A percentile compares a stretch with the other conserved stretches of the same genome.
Evolutionary conservation across 805 yeast species (phyloP).

Genomic region (Danielia oregonensis): DNA sequence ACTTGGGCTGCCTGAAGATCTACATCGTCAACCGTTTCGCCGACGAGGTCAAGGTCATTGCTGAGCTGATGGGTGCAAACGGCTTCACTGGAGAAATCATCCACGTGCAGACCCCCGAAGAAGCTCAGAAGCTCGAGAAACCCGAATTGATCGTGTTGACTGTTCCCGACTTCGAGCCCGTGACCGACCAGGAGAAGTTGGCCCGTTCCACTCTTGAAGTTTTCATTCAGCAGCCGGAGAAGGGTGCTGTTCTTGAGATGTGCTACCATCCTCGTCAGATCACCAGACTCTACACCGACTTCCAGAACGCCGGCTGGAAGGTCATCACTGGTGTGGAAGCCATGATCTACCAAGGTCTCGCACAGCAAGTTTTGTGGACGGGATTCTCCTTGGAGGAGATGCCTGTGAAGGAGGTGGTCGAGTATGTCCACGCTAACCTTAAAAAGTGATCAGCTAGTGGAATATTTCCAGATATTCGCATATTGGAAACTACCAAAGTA

Average conservation of each 20-base stretch:
- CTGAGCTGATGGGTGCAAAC: conserved; percentile 15
- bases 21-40: conserved; percentile 28
- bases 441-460: too few species aligned
- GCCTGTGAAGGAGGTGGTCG: conserved; percentile 21
- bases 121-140: conserved; percentile 15
- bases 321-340: conserved; percentile 29
- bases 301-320: conserved; percentile 21
- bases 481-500: not conserved
- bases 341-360: conserved; percentile 30
- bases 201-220: conserved; percentile 26
- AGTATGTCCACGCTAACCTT: conserved; percentile 13
- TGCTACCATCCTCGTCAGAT: conserved; percentile 29
- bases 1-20: conserved; percentile 22
- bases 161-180: conserved; percentile 27
- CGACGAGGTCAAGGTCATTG: conserved; percentile 22
- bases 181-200: conserved; percentile 17
- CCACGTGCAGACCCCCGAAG: conserved; percentile 20
- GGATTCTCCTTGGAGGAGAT: conserved; percentile 22
- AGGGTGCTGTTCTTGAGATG: conserved; percentile 31
- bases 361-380: conserved; percentile 30
- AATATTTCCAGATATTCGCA: too few species aligned
- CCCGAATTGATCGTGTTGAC: conserved; percentile 25
- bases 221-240: conserved; percentile 17
- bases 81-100: conserved; percentile 25
- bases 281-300: conserved; percentile 23